Percentiles rank a stretch among this genome's conserved stretches.
Evolutionary conservation across 2,329 filamentous ascomycete genomes (phyloP).

Genomic region (Exophiala oligosperma): DNA sequence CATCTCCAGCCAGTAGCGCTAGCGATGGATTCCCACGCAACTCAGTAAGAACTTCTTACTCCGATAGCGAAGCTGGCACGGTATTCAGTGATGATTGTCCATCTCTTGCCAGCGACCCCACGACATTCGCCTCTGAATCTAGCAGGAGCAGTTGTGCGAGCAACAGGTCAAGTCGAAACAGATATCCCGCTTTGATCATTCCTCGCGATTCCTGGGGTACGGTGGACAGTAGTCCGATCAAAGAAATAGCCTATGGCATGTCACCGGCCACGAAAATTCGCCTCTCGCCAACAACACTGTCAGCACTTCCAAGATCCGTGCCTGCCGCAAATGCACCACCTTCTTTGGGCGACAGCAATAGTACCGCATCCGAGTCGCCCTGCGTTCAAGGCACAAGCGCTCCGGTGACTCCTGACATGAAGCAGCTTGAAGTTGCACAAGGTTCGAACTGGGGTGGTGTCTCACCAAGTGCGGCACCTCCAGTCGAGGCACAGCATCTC

Average conservation of each 20-base stretch:
- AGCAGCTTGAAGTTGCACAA: slow-evolving; percentile 18
- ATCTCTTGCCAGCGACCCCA: slow-evolving; percentile 51
- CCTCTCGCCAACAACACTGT: slow-evolving; percentile 73
- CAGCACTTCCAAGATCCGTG: slow-evolving; percentile 68
- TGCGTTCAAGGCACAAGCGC: slow-evolving; percentile 63
- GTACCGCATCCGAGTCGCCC: slow-evolving; percentile 84
- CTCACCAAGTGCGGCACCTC: slow-evolving; percentile 1
- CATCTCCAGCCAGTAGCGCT: slow-evolving; percentile 62
- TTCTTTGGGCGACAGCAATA: slow-evolving; percentile 77
- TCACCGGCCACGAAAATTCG: slow-evolving; percentile 59
- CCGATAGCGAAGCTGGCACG: slow-evolving; percentile 77
- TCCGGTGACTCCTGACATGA: slow-evolving; percentile 77
- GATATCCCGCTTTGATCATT: slow-evolving; percentile 61
- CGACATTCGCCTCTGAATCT: slow-evolving; percentile 46
- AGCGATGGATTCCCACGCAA: slow-evolving; percentile 62
- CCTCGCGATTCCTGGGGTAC: slow-evolving; percentile 60
- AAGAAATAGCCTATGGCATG: slow-evolving; percentile 47
- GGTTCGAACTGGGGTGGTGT: slow-evolving; percentile 25
- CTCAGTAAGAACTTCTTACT: slow-evolving; percentile 85
- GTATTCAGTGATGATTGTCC: slow-evolving; percentile 48
- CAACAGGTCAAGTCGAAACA: slow-evolving; percentile 43
- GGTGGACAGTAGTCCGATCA: slow-evolving; percentile 48
- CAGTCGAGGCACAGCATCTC: slow-evolving; percentile 13
- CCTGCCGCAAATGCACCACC: slow-evolving; percentile 79
- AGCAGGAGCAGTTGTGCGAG: slow-evolving; percentile 38